Conservation (phyloP, 768 basidiomycete genomes). For the Leccinum fibrillosum region DNA sequence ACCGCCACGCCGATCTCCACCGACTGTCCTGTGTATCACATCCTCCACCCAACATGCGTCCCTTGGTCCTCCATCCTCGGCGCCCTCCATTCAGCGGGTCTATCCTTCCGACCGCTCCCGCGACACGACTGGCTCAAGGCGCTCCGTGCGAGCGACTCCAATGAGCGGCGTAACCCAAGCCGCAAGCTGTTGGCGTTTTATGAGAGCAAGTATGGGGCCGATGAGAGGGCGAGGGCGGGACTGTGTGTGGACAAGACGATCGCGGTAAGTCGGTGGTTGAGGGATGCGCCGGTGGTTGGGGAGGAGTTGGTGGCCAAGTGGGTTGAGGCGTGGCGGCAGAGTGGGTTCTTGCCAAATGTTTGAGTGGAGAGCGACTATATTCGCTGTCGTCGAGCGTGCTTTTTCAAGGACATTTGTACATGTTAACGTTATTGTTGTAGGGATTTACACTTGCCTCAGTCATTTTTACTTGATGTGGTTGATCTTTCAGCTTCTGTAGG, state of each 20-base stretch:
- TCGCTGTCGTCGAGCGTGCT: too few relatives aligned
- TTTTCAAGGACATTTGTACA: too few relatives aligned
- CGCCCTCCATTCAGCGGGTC: conserved; percentile 34
- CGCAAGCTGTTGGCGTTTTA: conserved; percentile 25
- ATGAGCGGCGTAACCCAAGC: conserved; percentile 24
- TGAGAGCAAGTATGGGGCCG: conserved; percentile 24
- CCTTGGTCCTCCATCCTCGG: conserved; percentile 41
- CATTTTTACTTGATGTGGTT: too few relatives aligned
- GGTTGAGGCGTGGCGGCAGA: too few relatives aligned
- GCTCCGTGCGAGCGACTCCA: conserved; percentile 19
- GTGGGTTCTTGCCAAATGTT: too few relatives aligned
- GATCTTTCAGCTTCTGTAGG: too few relatives aligned
- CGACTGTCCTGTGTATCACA: not conserved
- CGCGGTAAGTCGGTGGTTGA: conserved; percentile 15
- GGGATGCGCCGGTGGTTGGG: conserved; percentile 3
- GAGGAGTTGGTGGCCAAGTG: too few relatives aligned
- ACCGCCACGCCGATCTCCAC: not conserved
- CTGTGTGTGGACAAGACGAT: conserved; percentile 11
- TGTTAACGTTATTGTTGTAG: too few relatives aligned
- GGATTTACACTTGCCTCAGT: too few relatives aligned
- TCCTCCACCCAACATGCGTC: not conserved
- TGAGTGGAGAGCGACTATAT: too few relatives aligned
- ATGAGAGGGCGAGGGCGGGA: conserved; percentile 4
- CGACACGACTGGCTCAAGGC: conserved; percentile 23
- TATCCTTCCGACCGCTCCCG: conserved; percentile 26